Percentiles rank a stretch among this genome's conserved stretches.
Conservation (phyloP, 495 filamentous ascomycete species). For the Chaetomium fimeti region DNA sequence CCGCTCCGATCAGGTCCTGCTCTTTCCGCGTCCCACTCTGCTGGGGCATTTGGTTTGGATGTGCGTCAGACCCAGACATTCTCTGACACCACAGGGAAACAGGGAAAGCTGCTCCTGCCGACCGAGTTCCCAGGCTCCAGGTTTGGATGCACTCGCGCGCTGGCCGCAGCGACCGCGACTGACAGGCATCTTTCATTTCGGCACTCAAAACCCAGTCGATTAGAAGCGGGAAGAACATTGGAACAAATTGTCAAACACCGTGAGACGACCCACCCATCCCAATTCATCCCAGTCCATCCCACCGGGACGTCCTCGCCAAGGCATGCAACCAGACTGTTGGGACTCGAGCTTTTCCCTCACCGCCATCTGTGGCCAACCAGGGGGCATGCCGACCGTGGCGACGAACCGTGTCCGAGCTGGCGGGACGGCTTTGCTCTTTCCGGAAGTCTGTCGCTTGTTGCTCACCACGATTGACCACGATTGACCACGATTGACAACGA, state of each 20-base stretch:
- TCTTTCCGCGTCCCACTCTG: neutral
- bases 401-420: neutral
- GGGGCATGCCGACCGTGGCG: slow-evolving; percentile 3
- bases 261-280: neutral
- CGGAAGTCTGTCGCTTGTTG: neutral
- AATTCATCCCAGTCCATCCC: neutral
- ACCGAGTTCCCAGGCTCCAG: too few relatives aligned
- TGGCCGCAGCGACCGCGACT: too few relatives aligned
- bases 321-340: slow-evolving; percentile 21
- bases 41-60: too few relatives aligned
- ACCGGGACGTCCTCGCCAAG: slow-evolving; percentile 8
- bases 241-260: too few relatives aligned
- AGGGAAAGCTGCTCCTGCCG: too few relatives aligned
- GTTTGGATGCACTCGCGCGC: too few relatives aligned
- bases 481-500: too few relatives aligned
- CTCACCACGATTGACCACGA: neutral
- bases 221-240: too few relatives aligned
- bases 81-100: too few relatives aligned
- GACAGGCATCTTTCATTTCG: too few relatives aligned
- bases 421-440: neutral
- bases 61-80: too few relatives aligned
- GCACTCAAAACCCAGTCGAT: too few relatives aligned
- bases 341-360: slow-evolving; percentile 7
- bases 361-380: slow-evolving; percentile 17
- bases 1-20: neutral